Base-by-base conservation (phyloP, 1,284 basidiomycete species). In the Rhodotorula sp. region DNA sequence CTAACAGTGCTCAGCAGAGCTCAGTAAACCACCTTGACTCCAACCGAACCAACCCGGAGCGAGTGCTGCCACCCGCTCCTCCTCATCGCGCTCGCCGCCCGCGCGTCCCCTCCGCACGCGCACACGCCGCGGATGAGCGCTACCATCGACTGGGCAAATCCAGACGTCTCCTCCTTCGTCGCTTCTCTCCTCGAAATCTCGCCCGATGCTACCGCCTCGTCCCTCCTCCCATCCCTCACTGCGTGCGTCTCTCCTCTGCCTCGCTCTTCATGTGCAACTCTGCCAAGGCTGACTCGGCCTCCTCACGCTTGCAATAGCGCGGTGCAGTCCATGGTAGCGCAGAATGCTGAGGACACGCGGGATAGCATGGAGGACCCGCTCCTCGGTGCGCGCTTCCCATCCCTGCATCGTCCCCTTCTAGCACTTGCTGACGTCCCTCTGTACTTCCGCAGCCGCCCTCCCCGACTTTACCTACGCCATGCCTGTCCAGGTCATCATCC, bases 401-500 rank as follows among this genome's bases (percentile, higher is more conserved):
- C n/a, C n/a, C n/a, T n/a, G n/a, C n/a, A n/a, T n/a, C n/a, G n/a
- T n/a, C n/a, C n/a, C 34, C 17, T 3, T 27, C 0, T 29, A 39
- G n/a, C 27, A 8, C 39, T 3, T 19, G 41, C 29, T 37, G 7
- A 12, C 41, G 13, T 29, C 13, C 22, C 9, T n/a, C n/a, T n/a
- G n/a, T n/a, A n/a, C n/a, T 1, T 39, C 76, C 68, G 77, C 64
- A 76, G 74, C 64, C 19, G 72, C 61, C 25, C 67, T 73, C 54
- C 79, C 82, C 29, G 73, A 78, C 39, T 84, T 83, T 66, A 89
- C 90, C 13, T 90, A 90, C 77, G 94, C 93, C 0, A 88, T 97
- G 46, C 94, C 96, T 2, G 88, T 96, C 2, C 97, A 99, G 80
- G 89, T 97, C 61, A 86, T 97, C 74, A 85, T 96, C 66, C 90